Evolutionary conservation across 2,329 filamentous ascomycete genomes (phyloP), one percentile per base, ranked within the genome.

Genomic region (Claviceps lovelessii): DNA sequence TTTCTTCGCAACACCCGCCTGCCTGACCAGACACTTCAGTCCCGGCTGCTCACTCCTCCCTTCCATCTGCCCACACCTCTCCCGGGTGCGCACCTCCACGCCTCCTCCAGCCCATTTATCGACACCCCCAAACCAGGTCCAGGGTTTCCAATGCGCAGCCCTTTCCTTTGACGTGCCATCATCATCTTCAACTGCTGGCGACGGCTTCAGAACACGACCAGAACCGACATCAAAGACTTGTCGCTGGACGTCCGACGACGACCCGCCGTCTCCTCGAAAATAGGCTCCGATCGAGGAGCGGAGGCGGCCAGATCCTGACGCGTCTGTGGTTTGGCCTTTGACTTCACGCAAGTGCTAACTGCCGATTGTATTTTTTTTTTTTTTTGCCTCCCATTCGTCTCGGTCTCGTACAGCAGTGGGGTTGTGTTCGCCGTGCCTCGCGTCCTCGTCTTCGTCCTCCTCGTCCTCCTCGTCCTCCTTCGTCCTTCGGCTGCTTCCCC

Each of bases 101-200:
- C 68, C 68, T 69, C 68, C 62, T 63, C 61, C 64, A 67, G 63
- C 65, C 64, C 66, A 69, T 70, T 70, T 70, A 70, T 69, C 68
- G 68, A 70, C 68, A 70, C 68, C 66, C 68, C 68, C 68, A 56
- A 62, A 60, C 61, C 60, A 63, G 60, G 61, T 61, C 61, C 61
- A 60, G 60, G 61, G 60, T 61, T 63, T 62, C 59, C 59, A 58
- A 61, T 55, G 56, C 58, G 57, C 55, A 58, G 54, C 56, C 53
- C 52, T 54, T 46, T 49, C 51, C 53, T 58, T 54, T 53, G 51
- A 58, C 53, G 56, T 55, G 45, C 49, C 49, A 52, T 51, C 50
- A 19, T 49, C 52, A 33, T 54, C n/a, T 44, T 51, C 51, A 46
- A 46, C 42, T 23, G 44, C 54, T 39, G 54, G 55, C 51, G 54